phyloP scores from a whole-genome alignment of 306 rosid species.

The Phaseolus lunatus region DNA sequence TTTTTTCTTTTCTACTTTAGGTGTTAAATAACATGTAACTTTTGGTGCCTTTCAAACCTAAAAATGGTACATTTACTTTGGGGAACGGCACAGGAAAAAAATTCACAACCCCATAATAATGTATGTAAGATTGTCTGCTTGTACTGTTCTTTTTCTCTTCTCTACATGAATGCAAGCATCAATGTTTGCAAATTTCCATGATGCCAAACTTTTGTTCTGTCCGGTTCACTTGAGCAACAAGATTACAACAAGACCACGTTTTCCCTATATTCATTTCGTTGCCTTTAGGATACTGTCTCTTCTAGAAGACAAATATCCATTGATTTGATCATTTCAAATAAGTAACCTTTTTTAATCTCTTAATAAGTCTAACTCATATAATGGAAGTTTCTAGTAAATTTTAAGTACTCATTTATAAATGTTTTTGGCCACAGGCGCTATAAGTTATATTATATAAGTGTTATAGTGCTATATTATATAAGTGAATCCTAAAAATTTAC shows the following conservation, averaged over 20 bases:
- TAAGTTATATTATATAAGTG: too few relatives aligned
- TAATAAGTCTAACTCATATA: too few relatives aligned
- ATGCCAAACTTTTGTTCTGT: constrained; percentile 40
- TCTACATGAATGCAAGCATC: constrained; percentile 38
- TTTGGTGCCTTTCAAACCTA: not conserved
- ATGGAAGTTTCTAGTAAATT: too few relatives aligned
- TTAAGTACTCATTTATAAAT: too few relatives aligned
- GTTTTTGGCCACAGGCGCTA: too few relatives aligned
- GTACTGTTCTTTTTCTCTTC: constrained; percentile 34
- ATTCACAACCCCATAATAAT: constrained; percentile 16
- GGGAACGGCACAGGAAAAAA: constrained; percentile 33
- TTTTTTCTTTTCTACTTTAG: not conserved
- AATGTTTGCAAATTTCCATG: constrained; percentile 37
- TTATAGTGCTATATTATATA: too few relatives aligned
- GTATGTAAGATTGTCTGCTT: constrained; percentile 8
- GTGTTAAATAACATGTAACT: not conserved
- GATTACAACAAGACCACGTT: constrained; percentile 20
- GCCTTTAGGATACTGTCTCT: constrained; percentile 1
- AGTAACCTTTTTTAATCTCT: not conserved
- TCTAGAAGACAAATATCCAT: constrained; percentile 29
- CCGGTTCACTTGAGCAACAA: constrained; percentile 36
- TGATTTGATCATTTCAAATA: constrained; percentile 47
- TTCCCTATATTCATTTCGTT: constrained; percentile 40
- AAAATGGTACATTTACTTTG: constrained; percentile 37
- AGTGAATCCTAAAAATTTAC: too few relatives aligned